Conservation (phyloP, 441 rosid species). For the Brassica hybrid region DNA sequence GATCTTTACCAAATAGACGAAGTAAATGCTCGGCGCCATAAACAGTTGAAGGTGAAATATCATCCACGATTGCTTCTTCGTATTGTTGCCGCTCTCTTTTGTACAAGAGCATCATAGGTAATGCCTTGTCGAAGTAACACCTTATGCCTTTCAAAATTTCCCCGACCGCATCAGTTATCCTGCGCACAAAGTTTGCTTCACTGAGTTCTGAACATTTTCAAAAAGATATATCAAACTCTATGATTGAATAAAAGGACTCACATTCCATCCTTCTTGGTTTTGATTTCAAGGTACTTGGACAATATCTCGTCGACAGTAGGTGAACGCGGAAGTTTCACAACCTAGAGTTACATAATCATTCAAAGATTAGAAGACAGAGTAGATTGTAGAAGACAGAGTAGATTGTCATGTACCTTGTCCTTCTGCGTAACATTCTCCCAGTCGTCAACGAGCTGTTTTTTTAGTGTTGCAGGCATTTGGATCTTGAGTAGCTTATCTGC, state of each 20-base stretch:
- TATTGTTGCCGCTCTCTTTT: slow-evolving; percentile 91
- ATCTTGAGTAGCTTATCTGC: slow-evolving; percentile 80
- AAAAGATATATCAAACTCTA: no score
- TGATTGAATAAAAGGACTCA: slow-evolving; percentile 47
- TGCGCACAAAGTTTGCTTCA: slow-evolving; percentile 36
- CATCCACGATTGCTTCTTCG: slow-evolving; percentile 57
- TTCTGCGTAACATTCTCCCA: slow-evolving; percentile 81
- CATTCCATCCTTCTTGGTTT: slow-evolving; percentile 90
- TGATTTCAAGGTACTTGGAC: slow-evolving; percentile 81
- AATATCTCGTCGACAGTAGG: slow-evolving; percentile 90
- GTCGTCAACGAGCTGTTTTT: slow-evolving; percentile 92
- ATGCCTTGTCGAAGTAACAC: slow-evolving; percentile 90
- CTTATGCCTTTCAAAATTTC: slow-evolving; percentile 91
- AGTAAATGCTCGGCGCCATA: slow-evolving; percentile 98
- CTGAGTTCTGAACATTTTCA: neutral
- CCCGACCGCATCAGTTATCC: slow-evolving; percentile 83
- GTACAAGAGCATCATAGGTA: slow-evolving; percentile 83
- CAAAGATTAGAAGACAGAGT: slow-evolving; percentile 14
- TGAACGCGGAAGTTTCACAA: slow-evolving; percentile 90
- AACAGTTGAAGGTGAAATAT: slow-evolving; percentile 83
- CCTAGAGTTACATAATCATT: slow-evolving; percentile 54
- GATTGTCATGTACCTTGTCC: slow-evolving; percentile 67
- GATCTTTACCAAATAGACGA: slow-evolving; percentile 83
- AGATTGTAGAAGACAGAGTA: neutral
- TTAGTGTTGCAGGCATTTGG: slow-evolving; percentile 81